Conservation (phyloP, 192 early-diverging fungal genomes). For the Mortierella hygrophila region DNA sequence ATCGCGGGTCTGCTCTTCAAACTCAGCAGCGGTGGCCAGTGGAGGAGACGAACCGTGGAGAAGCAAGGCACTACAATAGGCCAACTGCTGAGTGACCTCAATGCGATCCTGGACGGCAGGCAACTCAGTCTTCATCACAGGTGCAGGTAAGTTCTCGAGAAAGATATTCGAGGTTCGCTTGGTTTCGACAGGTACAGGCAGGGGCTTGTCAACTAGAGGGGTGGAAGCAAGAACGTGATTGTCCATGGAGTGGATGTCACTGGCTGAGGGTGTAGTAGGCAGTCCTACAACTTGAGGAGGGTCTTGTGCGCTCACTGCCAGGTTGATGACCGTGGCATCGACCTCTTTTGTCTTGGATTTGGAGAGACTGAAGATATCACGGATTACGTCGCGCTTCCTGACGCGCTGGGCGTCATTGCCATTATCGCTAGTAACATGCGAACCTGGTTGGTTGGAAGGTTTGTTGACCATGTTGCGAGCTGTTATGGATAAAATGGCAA, state of each 20-base stretch:
- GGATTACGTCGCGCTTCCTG: not conserved
- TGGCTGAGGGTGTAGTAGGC: too few species aligned
- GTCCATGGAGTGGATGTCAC: too few species aligned
- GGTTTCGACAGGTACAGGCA: too few species aligned
- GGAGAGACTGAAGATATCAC: not conserved
- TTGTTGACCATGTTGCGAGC: too few species aligned
- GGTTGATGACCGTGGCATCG: not conserved
- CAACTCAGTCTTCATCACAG: not conserved
- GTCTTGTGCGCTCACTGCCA: not conserved
- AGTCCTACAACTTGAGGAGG: too few species aligned
- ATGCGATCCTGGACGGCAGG: not conserved
- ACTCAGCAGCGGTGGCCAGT: not conserved
- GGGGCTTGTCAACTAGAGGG: not conserved
- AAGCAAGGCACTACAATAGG: not conserved
- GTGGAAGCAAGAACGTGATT: too few species aligned
- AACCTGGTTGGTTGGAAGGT: too few species aligned
- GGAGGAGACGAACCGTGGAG: not conserved
- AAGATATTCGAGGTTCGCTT: not conserved
- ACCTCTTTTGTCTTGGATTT: not conserved
- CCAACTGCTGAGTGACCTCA: not conserved
- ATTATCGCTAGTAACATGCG: not conserved
- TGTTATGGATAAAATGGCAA: too few species aligned
- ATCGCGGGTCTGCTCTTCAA: not conserved
- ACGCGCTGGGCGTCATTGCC: not conserved
- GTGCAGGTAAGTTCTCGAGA: not conserved